Conservation (phyloP, 1,139 yeast species). For the Trichomonascaceae sp. region DNA sequence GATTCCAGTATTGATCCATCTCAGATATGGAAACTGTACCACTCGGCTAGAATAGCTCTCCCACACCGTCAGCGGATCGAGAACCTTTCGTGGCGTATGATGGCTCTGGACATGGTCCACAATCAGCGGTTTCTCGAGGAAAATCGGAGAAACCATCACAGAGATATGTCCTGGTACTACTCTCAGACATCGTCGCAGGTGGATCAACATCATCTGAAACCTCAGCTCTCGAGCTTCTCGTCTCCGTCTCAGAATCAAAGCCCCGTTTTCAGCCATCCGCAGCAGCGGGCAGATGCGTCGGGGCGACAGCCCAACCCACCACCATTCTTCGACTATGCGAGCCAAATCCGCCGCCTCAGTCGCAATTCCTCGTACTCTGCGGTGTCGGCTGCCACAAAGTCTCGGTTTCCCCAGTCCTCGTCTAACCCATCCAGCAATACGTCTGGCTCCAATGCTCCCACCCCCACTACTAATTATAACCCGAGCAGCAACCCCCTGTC, state of each 20-base stretch:
- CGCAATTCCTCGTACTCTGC: too few species aligned
- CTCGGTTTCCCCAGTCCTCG: too few species aligned
- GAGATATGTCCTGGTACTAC: not conserved
- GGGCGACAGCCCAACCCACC: too few species aligned
- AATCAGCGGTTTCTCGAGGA: not conserved
- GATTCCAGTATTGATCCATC: too few species aligned
- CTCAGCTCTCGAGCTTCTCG: not conserved
- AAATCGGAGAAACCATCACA: not conserved
- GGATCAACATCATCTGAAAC: slow-evolving; percentile 1
- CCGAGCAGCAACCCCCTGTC: not conserved
- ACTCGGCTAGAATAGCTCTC: slow-evolving; percentile 52
- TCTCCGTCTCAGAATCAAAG: too few species aligned
- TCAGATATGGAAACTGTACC: slow-evolving; percentile 68
- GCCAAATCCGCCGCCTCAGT: too few species aligned
- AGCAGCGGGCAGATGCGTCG: too few species aligned
- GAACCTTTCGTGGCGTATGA: slow-evolving; percentile 77
- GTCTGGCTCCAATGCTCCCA: too few species aligned
- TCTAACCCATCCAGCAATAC: too few species aligned
- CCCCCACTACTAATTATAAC: not conserved
- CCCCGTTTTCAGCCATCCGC: too few species aligned
- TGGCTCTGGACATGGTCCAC: slow-evolving; percentile 37
- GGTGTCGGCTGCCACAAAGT: too few species aligned
- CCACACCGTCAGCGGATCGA: slow-evolving; percentile 69
- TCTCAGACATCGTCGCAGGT: not conserved
- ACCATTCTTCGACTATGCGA: too few species aligned